These are phyloP conservation scores for Globisporangium middletonii DNA, from an alignment of 352 stramenopile genomes.

Conservation along the genomic window DNA sequence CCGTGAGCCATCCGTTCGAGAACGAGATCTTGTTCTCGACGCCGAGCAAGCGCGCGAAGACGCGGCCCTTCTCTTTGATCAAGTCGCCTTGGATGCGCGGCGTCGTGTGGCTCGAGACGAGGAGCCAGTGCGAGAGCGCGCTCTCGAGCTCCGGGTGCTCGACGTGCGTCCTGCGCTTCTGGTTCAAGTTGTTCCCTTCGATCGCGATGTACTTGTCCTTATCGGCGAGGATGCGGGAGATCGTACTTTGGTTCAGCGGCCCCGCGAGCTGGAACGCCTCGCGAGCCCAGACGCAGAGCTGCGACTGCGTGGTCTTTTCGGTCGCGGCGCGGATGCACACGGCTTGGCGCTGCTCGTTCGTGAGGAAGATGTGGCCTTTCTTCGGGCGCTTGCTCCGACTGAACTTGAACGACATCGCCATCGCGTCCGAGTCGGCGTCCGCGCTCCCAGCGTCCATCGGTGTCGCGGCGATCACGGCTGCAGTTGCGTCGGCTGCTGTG, in stretches of 20 bases:
- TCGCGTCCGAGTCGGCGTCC: not conserved
- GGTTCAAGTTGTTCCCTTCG: slow-evolving; percentile 12
- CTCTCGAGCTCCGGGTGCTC: slow-evolving; percentile 20
- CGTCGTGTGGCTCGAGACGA: slow-evolving; percentile 19
- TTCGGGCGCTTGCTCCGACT: slow-evolving; percentile 10
- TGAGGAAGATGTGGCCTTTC: slow-evolving; percentile 21
- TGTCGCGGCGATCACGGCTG: not conserved
- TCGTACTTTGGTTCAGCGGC: slow-evolving; percentile 18
- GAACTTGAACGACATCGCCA: not conserved
- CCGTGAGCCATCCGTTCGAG: slow-evolving; percentile 25
- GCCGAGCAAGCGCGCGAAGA: slow-evolving; percentile 15
- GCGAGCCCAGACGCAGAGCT: slow-evolving; percentile 22
- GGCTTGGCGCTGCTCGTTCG: slow-evolving; percentile 20
- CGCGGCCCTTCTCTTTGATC: slow-evolving; percentile 26
- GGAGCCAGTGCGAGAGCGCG: slow-evolving; percentile 21
- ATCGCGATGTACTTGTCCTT: slow-evolving; percentile 21
- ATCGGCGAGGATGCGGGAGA: slow-evolving; percentile 21
- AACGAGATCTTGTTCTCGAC: slow-evolving; percentile 24
- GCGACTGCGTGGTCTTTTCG: slow-evolving; percentile 19
- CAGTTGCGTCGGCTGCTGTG: too few species aligned
- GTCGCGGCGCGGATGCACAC: slow-evolving; percentile 13
- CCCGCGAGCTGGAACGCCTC: slow-evolving; percentile 17
- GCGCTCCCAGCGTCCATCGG: not conserved
- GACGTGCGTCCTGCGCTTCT: slow-evolving; percentile 19
- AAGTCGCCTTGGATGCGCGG: slow-evolving; percentile 18